phyloP scores from a whole-genome alignment of 2,329 filamentous ascomycete species.

The Colletotrichum abscissum region DNA sequence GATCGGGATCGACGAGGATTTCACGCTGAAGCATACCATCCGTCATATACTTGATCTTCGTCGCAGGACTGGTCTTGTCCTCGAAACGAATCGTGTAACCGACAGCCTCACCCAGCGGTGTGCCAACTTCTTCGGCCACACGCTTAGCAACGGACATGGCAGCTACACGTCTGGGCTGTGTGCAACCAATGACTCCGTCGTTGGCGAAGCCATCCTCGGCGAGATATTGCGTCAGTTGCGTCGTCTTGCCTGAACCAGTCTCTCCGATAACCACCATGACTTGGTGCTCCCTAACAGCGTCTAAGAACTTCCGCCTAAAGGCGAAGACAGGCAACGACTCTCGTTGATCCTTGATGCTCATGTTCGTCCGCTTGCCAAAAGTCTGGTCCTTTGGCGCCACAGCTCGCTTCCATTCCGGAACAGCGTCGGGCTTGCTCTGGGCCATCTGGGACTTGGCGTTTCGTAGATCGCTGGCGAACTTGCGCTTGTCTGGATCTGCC shows the following conservation, averaged over 20 bases:
- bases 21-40: slow-evolving; percentile 98
- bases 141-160: slow-evolving; percentile 98
- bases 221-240: slow-evolving; percentile 93
- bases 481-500: slow-evolving; percentile 83
- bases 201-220: slow-evolving; percentile 93
- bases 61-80: slow-evolving; percentile 87
- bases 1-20: slow-evolving; percentile 89
- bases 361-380: slow-evolving; percentile 85
- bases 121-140: slow-evolving; percentile 95
- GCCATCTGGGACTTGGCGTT: slow-evolving; percentile 65
- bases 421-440: slow-evolving; percentile 70
- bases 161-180: slow-evolving; percentile 94
- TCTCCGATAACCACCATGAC: slow-evolving; percentile 96
- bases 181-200: slow-evolving; percentile 91
- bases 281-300: slow-evolving; percentile 89
- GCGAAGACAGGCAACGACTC: slow-evolving; percentile 90
- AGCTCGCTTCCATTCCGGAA: slow-evolving; percentile 94
- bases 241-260: slow-evolving; percentile 97
- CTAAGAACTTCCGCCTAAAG: slow-evolving; percentile 87
- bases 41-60: slow-evolving; percentile 99
- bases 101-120: slow-evolving; percentile 89
- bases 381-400: slow-evolving; percentile 83
- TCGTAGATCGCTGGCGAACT: slow-evolving; percentile 90
- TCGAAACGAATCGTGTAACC: slow-evolving; percentile 99
- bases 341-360: slow-evolving; percentile 95